Conservation (phyloP, 1,284 basidiomycete species). For the Pseudozyma flocculosa region DNA sequence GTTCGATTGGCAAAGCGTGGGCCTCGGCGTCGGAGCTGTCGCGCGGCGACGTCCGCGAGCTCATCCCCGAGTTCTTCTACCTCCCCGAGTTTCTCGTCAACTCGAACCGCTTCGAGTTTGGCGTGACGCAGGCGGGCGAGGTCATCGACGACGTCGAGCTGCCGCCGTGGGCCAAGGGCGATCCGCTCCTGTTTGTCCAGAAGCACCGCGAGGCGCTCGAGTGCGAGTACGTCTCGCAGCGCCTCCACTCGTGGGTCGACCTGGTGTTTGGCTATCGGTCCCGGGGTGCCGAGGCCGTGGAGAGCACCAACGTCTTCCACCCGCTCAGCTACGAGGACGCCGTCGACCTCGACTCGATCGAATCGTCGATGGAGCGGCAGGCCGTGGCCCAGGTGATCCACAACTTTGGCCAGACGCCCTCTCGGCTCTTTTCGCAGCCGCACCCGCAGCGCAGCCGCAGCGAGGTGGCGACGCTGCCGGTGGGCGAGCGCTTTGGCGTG, state of each 20-base stretch:
- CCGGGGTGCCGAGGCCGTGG: constrained; percentile 55
- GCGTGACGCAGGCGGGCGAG: constrained; percentile 78
- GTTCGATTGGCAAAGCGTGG: constrained; percentile 71
- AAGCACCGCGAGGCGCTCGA: constrained; percentile 84
- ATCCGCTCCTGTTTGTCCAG: constrained; percentile 79
- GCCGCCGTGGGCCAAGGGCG: constrained; percentile 84
- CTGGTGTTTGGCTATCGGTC: constrained; percentile 61
- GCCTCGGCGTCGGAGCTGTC: constrained; percentile 81
- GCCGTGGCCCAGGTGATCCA: constrained; percentile 93
- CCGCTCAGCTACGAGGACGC: constrained; percentile 83
- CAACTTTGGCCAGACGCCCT: constrained; percentile 65
- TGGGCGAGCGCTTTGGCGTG: constrained; percentile 65
- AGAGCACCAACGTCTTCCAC: constrained; percentile 83
- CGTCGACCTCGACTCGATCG: constrained; percentile 67
- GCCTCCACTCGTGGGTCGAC: constrained; percentile 88
- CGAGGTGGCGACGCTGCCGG: constrained; percentile 5
- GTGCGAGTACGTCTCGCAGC: constrained; percentile 81
- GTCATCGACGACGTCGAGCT: constrained; percentile 82
- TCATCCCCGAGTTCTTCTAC: constrained; percentile 87
- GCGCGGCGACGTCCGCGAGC: constrained; percentile 87
- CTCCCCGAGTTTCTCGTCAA: constrained; percentile 62
- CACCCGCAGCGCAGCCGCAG: constrained; percentile 71
- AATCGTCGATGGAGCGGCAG: constrained; percentile 81
- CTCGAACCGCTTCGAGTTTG: constrained; percentile 69
- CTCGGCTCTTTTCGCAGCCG: constrained; percentile 73